phyloP scores from a whole-genome alignment of 768 basidiomycete genomes.

The Amanita molliuscula region DNA sequence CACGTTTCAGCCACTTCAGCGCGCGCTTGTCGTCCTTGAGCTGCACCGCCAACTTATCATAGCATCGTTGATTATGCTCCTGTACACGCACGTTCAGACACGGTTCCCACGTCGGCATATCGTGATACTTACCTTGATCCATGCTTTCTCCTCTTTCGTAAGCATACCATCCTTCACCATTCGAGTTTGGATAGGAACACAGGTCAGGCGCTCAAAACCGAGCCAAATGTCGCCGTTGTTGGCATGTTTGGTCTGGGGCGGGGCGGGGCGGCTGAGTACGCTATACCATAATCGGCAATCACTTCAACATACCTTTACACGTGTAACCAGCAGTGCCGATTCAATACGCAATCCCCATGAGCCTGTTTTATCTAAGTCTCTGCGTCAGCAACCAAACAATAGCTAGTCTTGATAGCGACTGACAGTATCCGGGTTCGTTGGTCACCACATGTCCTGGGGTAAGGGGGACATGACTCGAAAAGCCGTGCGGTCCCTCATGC shows the following conservation, averaged over 20 bases:
- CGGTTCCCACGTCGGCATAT: neutral
- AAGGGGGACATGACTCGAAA: slow-evolving; percentile 59
- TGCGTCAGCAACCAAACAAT: neutral
- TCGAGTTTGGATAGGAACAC: slow-evolving; percentile 87
- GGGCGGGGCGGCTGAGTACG: neutral
- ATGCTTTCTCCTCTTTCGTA: slow-evolving; percentile 74
- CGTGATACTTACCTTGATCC: slow-evolving; percentile 56
- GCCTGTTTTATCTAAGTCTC: slow-evolving; percentile 2
- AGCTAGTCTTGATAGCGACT: slow-evolving; percentile 17
- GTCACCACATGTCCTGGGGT: slow-evolving; percentile 85
- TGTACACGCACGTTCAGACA: slow-evolving; percentile 16
- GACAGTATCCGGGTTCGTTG: slow-evolving; percentile 91
- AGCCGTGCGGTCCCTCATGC: slow-evolving; percentile 78
- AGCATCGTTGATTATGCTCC: slow-evolving; percentile 76
- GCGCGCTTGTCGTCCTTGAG: slow-evolving; percentile 76
- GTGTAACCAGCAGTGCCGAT: slow-evolving; percentile 68
- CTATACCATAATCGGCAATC: neutral
- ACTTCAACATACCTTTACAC: slow-evolving; percentile 36
- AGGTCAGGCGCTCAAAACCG: slow-evolving; percentile 85
- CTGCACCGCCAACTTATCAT: slow-evolving; percentile 49
- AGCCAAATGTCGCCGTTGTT: slow-evolving; percentile 76
- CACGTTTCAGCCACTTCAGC: slow-evolving; percentile 68
- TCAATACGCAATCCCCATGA: slow-evolving; percentile 88
- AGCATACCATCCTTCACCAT: slow-evolving; percentile 84
- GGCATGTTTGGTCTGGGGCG: slow-evolving; percentile 50